These are phyloP conservation scores for Madurella fahalii DNA, from an alignment of 2,329 filamentous ascomycete genomes.

Conservation along the genomic window DNA sequence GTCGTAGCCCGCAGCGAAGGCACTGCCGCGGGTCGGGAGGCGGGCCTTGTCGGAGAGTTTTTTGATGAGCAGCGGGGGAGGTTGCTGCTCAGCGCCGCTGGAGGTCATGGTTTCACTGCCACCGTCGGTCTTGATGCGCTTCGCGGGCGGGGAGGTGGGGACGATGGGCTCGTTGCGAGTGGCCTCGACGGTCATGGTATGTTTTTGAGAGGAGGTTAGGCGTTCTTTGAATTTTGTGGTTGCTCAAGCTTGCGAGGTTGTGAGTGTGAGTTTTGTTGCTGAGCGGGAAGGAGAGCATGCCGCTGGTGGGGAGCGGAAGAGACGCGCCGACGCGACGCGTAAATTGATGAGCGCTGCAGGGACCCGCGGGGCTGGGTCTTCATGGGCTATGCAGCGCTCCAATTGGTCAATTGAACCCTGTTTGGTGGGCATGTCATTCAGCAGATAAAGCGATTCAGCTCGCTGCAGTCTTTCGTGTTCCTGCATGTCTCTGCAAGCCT, in stretches of 20 bases:
- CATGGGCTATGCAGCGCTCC: background rate
- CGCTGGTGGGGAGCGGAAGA: background rate
- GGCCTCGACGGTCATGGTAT: constrained; percentile 36
- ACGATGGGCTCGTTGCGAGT: constrained; percentile 40
- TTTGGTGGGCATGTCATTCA: background rate
- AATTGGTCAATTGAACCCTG: constrained; percentile 16
- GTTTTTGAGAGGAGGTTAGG: constrained; percentile 8
- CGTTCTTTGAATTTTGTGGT: background rate
- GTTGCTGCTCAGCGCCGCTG: constrained; percentile 33
- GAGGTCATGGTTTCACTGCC: constrained; percentile 30
- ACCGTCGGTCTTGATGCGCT: constrained; percentile 65
- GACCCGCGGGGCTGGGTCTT: background rate
- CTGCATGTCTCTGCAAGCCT: too few relatives aligned
- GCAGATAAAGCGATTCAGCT: too few relatives aligned
- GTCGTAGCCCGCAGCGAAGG: constrained; percentile 90
- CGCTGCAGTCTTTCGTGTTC: too few relatives aligned
- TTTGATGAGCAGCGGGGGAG: constrained; percentile 75
- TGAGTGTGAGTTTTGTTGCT: background rate
- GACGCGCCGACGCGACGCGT: constrained; percentile 16
- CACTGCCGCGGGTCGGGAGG: constrained; percentile 82
- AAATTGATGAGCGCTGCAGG: constrained; percentile 8
- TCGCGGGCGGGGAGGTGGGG: constrained; percentile 70
- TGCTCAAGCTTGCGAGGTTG: background rate
- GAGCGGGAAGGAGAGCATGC: background rate
- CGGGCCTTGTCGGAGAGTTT: constrained; percentile 77